A percentile compares a stretch with the other conserved stretches of the same genome.
phyloP scores from a whole-genome alignment of 805 yeast species.

The Yamadazyma phyllophila region DNA sequence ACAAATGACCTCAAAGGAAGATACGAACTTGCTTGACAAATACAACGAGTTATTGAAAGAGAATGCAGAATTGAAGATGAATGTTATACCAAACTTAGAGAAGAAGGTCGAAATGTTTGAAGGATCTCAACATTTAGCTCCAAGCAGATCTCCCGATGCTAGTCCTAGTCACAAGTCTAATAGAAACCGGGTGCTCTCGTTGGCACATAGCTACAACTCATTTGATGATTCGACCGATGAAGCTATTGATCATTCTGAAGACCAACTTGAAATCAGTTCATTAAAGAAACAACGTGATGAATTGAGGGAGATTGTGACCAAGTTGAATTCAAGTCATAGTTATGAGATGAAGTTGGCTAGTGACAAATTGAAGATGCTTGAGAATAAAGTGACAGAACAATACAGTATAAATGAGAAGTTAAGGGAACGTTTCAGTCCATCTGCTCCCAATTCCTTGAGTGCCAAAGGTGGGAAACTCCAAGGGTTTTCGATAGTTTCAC shows the following conservation, averaged over 20 bases:
- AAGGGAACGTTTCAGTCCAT: constrained; percentile 20
- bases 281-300: constrained; percentile 39
- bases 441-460: constrained; percentile 5
- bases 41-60: constrained; percentile 39
- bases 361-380: constrained; percentile 34
- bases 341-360: constrained; percentile 34
- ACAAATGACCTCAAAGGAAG: constrained; percentile 11
- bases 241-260: constrained; percentile 12
- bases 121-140: neutral
- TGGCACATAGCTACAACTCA: constrained; percentile 3
- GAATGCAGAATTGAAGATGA: constrained; percentile 41
- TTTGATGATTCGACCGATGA: constrained; percentile 8
- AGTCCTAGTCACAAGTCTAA: neutral
- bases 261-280: constrained; percentile 20
- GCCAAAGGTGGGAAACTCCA: constrained; percentile 30
- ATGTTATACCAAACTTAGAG: constrained; percentile 46
- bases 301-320: constrained; percentile 37
- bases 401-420: constrained; percentile 33
- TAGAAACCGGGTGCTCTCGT: constrained; percentile 5
- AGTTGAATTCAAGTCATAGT: constrained; percentile 34
- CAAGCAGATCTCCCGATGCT: neutral
- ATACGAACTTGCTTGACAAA: constrained; percentile 35
- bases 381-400: constrained; percentile 27
- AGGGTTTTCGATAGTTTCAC: constrained; percentile 38
- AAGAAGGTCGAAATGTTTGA: constrained; percentile 20